Conservation (phyloP, 1,139 yeast genomes). For the Sugiyamaella pinicola region DNA sequence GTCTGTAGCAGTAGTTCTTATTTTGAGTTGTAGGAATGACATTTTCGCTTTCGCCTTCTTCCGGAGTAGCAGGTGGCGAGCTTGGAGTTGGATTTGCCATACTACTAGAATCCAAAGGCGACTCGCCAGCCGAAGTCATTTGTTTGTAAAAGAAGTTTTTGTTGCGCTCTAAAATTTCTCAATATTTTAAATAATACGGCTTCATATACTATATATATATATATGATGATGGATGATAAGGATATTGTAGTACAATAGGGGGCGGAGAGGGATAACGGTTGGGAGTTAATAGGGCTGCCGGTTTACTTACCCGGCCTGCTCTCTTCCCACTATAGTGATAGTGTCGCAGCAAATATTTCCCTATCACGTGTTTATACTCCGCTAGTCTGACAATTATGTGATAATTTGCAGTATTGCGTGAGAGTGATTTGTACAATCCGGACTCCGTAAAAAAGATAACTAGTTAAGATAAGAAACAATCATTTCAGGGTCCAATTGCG, state of each 20-base stretch:
- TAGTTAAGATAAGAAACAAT: not conserved
- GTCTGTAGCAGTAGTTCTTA: slow-evolving; percentile 20
- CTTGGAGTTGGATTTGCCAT: slow-evolving; percentile 14
- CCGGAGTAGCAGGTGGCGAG: slow-evolving; percentile 16
- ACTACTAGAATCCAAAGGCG: too few relatives aligned
- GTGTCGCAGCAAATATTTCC: not conserved
- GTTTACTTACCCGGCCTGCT: too few relatives aligned
- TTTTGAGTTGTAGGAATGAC: slow-evolving; percentile 11
- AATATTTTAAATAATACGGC: not conserved
- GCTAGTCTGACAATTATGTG: not conserved
- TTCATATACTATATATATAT: not conserved
- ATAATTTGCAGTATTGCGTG: not conserved
- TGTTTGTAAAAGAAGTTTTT: not conserved
- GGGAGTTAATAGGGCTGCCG: too few relatives aligned
- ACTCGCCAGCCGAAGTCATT: too few relatives aligned
- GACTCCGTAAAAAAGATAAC: not conserved
- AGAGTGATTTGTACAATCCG: not conserved
- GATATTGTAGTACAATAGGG: too few relatives aligned
- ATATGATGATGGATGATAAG: too few relatives aligned
- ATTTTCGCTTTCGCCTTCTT: not conserved
- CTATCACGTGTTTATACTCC: not conserved
- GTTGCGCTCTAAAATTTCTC: not conserved
- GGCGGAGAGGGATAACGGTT: too few relatives aligned
- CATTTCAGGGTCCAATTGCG: not conserved
- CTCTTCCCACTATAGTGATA: not conserved